Percentiles rank a stretch among this genome's conserved stretches.
phyloP scores from a whole-genome alignment of 2,329 filamentous ascomycete genomes.

The Emericellopsis cladophorae region DNA sequence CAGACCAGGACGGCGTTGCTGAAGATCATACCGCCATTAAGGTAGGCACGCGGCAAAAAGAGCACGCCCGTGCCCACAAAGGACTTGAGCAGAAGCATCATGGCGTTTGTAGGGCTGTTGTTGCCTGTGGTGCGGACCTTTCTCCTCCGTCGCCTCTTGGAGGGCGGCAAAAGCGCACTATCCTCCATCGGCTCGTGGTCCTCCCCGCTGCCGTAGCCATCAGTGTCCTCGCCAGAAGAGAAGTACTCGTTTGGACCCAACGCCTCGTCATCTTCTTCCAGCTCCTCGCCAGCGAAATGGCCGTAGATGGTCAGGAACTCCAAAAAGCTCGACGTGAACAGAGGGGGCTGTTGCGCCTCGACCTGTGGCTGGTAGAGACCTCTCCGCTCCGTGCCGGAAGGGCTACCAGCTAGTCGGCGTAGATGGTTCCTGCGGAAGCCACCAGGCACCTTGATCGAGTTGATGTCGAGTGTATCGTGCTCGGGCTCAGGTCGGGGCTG shows the following conservation, averaged over 20 bases:
- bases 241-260: constrained; percentile 85
- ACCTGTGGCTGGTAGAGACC: constrained; percentile 9
- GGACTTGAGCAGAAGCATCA: constrained; percentile 82
- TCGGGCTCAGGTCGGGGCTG: constrained; percentile 66
- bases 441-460: constrained; percentile 82
- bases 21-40: constrained; percentile 96
- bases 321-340: constrained; percentile 86
- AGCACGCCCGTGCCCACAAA: constrained; percentile 95
- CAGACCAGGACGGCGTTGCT: constrained; percentile 81
- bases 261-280: constrained; percentile 92
- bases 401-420: constrained; percentile 58
- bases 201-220: constrained; percentile 49
- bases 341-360: constrained; percentile 26
- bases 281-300: constrained; percentile 92
- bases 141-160: constrained; percentile 59
- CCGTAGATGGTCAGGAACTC: constrained; percentile 93
- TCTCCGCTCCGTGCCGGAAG: constrained; percentile 16
- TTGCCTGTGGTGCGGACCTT: constrained; percentile 66
- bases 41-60: constrained; percentile 82
- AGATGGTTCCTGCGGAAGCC: constrained; percentile 89
- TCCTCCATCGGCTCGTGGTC: constrained; percentile 76
- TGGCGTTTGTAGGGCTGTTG: constrained; percentile 67
- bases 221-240: constrained; percentile 59
- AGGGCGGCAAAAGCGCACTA: constrained; percentile 70
- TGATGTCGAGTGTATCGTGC: constrained; percentile 71